Base-by-base conservation (phyloP, 208 protist species). In the Leishmania major region DNA sequence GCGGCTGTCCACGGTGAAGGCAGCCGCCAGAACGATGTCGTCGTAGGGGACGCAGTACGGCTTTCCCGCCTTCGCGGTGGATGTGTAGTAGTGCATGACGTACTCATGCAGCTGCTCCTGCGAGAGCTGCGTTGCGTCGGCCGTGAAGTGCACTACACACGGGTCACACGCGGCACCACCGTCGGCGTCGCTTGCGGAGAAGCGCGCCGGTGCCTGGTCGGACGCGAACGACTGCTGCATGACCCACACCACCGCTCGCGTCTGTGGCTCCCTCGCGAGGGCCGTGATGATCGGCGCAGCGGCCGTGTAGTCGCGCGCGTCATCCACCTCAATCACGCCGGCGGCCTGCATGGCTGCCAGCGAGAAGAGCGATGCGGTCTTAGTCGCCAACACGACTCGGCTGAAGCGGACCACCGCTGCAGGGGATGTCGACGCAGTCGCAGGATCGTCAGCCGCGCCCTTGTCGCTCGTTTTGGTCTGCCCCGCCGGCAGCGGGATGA, bases 131-230 rank as follows among this genome's bases (percentile, higher is more conserved):
- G 37, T 40, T 1, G 87, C 87, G 78, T 94, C 81, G 4, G 89
- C 91, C 19, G 93, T 96, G 79, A 96, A 96, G 84, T 96, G 93
- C 17, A 95, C 13, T 0, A 96, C 81, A 55, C 83, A 86, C 6
- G 83, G 47, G n/a, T 83, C 75, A 69, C 77, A 69, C 35, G 55
- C 47, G 51, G 19, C 37, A 45, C 3, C 55, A 13, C 55, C 74
- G 22, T 13, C 22, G 25, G 75, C 57, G 37, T 53, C 77, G n/a
- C 31, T 51, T 3, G 1, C 47, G 28, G 45, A 25, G 28, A 73
- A 53, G 43, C 67, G 31, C 64, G 83, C 62, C 28, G 90, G 87
- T 10, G 89, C 89, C 79, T 96, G 91, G 37, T 94, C 89, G 22
- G 77, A 82, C 10, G 83, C 82, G 17, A 86, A 81, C 59, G 84